A percentile compares a stretch with the other conserved stretches of the same genome.
phyloP scores from a whole-genome alignment of 305 asterid genomes.

The Fraxinus nigra region DNA sequence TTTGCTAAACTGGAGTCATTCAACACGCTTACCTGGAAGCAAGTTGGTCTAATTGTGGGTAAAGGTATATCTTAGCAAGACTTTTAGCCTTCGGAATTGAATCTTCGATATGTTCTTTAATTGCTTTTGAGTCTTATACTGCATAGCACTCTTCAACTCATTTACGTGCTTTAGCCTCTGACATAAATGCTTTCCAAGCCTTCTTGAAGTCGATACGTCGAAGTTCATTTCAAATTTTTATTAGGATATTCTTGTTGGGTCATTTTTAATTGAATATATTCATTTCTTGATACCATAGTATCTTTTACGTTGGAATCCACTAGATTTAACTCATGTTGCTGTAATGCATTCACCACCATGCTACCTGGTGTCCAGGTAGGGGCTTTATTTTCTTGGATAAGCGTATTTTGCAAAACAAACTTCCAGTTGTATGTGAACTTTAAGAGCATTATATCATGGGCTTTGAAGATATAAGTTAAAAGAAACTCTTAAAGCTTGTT shows the following conservation, averaged over 20 bases:
- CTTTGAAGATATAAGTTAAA: not conserved
- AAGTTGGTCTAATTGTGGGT: slow-evolving; percentile 71
- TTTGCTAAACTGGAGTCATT: slow-evolving; percentile 59
- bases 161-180: slow-evolving; percentile 12
- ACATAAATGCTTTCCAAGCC: not conserved
- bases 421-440: not conserved
- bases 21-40: slow-evolving; percentile 54
- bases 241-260: not conserved
- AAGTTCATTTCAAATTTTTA: not conserved
- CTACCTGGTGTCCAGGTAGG: not conserved
- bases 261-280: not conserved
- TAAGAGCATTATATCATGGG: not conserved
- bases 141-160: not conserved
- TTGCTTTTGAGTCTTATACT: not conserved
- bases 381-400: not conserved
- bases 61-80: slow-evolving; percentile 58
- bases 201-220: not conserved
- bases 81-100: not conserved
- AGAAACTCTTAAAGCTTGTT: not conserved
- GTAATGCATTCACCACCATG: not conserved
- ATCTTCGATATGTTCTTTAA: not conserved
- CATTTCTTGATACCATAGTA: not conserved
- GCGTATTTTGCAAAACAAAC: not conserved
- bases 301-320: not conserved
- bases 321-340: not conserved